Percentiles rank a stretch among this genome's conserved stretches.
Evolutionary conservation across 305 asterid species (phyloP).

Genomic region (Solanum chacoense): DNA sequence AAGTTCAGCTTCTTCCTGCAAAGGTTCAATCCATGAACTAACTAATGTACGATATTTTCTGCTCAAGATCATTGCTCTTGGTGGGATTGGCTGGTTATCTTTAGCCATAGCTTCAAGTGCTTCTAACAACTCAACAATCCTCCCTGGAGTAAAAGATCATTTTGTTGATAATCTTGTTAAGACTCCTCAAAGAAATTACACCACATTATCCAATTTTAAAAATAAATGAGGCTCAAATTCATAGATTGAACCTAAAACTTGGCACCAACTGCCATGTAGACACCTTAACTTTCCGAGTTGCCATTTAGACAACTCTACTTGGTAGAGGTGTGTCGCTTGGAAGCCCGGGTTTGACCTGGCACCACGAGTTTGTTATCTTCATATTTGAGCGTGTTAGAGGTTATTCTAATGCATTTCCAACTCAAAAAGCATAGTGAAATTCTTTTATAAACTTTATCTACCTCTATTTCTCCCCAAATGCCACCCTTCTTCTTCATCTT

Average conservation of each 20-base stretch:
- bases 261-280: background rate
- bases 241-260: background rate
- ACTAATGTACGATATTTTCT: constrained; percentile 89
- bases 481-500: background rate
- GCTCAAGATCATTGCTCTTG: constrained; percentile 92
- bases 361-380: background rate
- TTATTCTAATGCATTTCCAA: background rate
- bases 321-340: background rate
- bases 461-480: background rate
- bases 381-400: background rate
- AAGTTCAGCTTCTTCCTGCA: constrained; percentile 97
- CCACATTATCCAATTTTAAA: background rate
- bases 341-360: background rate
- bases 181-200: background rate
- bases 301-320: background rate
- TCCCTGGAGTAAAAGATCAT: constrained; percentile 36
- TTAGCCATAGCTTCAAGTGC: constrained; percentile 83
- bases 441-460: background rate
- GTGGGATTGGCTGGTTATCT: constrained; percentile 78
- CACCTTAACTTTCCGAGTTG: background rate
- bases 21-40: constrained; percentile 99
- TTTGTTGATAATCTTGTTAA: background rate
- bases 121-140: constrained; percentile 77
- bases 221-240: background rate
- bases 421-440: background rate